A percentile compares a stretch with the other conserved stretches of the same genome.
Evolutionary conservation across 768 basidiomycete genomes (phyloP).

Genomic region (Albatrellus ellisii): DNA sequence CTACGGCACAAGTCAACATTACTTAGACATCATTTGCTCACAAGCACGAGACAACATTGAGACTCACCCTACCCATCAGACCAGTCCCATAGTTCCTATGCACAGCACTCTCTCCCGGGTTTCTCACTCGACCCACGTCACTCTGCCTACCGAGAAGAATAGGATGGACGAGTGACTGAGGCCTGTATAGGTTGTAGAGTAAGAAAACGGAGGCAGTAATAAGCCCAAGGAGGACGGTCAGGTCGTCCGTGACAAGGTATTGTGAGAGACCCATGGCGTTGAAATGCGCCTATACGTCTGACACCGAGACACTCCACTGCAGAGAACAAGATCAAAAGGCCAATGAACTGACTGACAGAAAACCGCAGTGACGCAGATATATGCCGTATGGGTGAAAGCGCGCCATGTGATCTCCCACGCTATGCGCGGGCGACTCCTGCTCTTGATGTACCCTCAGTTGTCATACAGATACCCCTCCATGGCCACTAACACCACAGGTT

Average conservation of each 20-base stretch:
- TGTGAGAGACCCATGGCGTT: conserved; percentile 31
- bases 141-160: conserved; percentile 87
- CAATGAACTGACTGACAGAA: too few relatives aligned
- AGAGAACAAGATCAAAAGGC: too few relatives aligned
- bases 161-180: conserved; percentile 84
- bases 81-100: conserved; percentile 89
- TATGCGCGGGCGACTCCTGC: too few relatives aligned
- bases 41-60: neutral
- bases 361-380: too few relatives aligned
- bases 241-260: conserved; percentile 63
- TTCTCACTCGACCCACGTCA: conserved; percentile 72
- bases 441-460: too few relatives aligned
- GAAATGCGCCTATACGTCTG: neutral
- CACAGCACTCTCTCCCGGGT: conserved; percentile 71
- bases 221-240: conserved; percentile 65
- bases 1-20: conserved; percentile 24
- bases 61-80: conserved; percentile 61
- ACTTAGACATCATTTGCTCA: neutral
- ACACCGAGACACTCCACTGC: too few relatives aligned
- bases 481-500: too few relatives aligned
- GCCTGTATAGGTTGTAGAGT: conserved; percentile 66
- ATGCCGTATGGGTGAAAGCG: too few relatives aligned
- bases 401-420: too few relatives aligned
- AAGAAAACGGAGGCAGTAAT: conserved; percentile 67
- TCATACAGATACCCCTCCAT: too few relatives aligned